These are phyloP conservation scores for Trametes pubescens DNA, from an alignment of 1,284 basidiomycete genomes.

Conservation along the genomic window DNA sequence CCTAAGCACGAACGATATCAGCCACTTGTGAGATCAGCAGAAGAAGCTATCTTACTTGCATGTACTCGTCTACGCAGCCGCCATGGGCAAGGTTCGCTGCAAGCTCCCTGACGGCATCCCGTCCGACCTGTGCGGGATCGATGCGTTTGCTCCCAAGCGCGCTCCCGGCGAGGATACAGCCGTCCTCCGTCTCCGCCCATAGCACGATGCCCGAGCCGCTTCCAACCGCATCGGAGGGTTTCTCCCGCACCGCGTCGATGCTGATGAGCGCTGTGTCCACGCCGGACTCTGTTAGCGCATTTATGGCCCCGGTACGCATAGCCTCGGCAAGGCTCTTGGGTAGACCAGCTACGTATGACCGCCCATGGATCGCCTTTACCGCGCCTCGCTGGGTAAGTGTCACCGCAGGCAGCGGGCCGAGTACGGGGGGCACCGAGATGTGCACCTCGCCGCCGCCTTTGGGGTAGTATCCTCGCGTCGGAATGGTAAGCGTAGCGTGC, in stretches of 20 bases:
- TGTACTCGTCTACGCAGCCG: constrained; percentile 73
- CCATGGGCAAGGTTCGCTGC: constrained; percentile 60
- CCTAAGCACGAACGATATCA: constrained; percentile 46
- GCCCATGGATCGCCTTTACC: constrained; percentile 59
- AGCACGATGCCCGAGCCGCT: constrained; percentile 74
- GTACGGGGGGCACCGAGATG: constrained; percentile 51
- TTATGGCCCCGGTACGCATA: constrained; percentile 61
- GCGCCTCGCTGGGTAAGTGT: constrained; percentile 60
- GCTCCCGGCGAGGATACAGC: constrained; percentile 70
- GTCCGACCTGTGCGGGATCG: constrained; percentile 56
- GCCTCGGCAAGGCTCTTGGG: constrained; percentile 57
- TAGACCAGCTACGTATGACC: constrained; percentile 68
- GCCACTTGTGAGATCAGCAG: background rate
- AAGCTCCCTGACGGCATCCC: constrained; percentile 65
- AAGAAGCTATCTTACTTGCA: constrained; percentile 53
- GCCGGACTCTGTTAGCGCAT: constrained; percentile 45
- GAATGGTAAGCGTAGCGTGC: constrained; percentile 52
- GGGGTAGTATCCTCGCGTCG: constrained; percentile 70
- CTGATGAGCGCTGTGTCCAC: constrained; percentile 47
- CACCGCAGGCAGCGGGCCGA: constrained; percentile 54
- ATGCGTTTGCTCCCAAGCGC: constrained; percentile 62
- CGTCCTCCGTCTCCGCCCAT: constrained; percentile 73
- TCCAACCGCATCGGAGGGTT: constrained; percentile 55
- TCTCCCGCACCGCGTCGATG: constrained; percentile 53
- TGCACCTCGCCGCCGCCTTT: constrained; percentile 70